A percentile compares a stretch with the other conserved stretches of the same genome.
Conservation (phyloP, 2,329 filamentous ascomycete genomes). For the Hypoxylon sp. region DNA sequence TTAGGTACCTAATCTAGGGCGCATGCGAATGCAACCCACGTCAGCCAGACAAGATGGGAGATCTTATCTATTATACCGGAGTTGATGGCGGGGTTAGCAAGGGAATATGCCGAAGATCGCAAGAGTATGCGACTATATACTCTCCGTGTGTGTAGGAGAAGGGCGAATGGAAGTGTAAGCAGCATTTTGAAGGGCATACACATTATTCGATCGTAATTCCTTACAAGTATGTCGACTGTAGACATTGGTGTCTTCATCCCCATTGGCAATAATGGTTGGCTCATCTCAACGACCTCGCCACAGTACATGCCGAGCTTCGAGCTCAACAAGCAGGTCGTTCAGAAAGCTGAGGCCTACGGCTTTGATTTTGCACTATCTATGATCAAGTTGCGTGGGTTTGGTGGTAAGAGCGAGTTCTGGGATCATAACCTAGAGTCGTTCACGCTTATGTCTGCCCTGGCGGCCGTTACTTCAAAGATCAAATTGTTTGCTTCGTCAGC, state of each 20-base stretch:
- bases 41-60: slow-evolving; percentile 10
- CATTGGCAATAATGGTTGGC: slow-evolving; percentile 56
- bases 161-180: not conserved
- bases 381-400: slow-evolving; percentile 55
- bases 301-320: slow-evolving; percentile 55
- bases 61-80: slow-evolving; percentile 26
- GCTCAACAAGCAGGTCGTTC: slow-evolving; percentile 53
- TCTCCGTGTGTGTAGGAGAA: not conserved
- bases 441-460: slow-evolving; percentile 55
- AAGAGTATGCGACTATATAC: slow-evolving; percentile 12
- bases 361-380: slow-evolving; percentile 55
- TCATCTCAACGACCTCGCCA: slow-evolving; percentile 53
- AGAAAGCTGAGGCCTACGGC: slow-evolving; percentile 52
- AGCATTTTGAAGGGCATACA: slow-evolving; percentile 8
- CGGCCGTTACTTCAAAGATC: slow-evolving; percentile 55
- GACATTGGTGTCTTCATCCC: slow-evolving; percentile 53
- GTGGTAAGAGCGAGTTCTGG: slow-evolving; percentile 55
- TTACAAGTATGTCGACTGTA: slow-evolving; percentile 40
- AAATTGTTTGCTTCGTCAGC: slow-evolving; percentile 54
- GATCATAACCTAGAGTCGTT: slow-evolving; percentile 56
- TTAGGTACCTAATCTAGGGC: slow-evolving; percentile 2
- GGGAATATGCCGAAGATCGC: slow-evolving; percentile 17
- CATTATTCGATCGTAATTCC: slow-evolving; percentile 1
- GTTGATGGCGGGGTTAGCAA: slow-evolving; percentile 30
- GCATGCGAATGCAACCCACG: slow-evolving; percentile 22